phyloP scores from a whole-genome alignment of 352 stramenopile species.

The Pythium periplocum region DNA sequence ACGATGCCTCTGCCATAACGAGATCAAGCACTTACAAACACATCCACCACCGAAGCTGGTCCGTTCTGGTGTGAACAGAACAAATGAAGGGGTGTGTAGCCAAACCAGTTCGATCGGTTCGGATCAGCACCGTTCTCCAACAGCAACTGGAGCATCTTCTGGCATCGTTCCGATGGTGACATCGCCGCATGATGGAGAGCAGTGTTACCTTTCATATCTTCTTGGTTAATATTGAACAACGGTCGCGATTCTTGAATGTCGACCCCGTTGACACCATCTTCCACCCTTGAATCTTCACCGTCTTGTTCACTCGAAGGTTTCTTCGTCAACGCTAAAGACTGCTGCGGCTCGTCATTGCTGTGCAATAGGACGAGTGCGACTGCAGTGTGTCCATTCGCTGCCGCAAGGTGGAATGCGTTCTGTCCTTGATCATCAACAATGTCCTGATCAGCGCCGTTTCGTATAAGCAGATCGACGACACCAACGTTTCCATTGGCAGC shows the following conservation, averaged over 20 bases:
- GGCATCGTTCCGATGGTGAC: constrained; percentile 68
- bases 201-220: constrained; percentile 82
- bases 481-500: constrained; percentile 63
- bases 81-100: constrained; percentile 80
- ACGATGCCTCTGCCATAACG: background rate
- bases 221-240: constrained; percentile 70
- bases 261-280: no score
- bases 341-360: constrained; percentile 37
- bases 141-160: constrained; percentile 79
- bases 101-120: constrained; percentile 79
- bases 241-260: background rate
- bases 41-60: constrained; percentile 59
- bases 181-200: constrained; percentile 81
- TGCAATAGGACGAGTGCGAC: constrained; percentile 73
- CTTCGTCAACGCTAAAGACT: constrained; percentile 12
- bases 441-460: constrained; percentile 60
- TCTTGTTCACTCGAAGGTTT: constrained; percentile 5
- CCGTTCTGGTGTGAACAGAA: constrained; percentile 80
- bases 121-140: constrained; percentile 77
- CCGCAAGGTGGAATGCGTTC: constrained; percentile 74
- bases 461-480: constrained; percentile 71
- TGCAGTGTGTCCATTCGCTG: constrained; percentile 69
- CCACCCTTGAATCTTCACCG: no score
- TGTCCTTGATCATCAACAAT: constrained; percentile 82
- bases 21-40: constrained; percentile 58